These are phyloP conservation scores for Salix brachista DNA, from an alignment of 345 rosid species.

Conservation along the genomic window DNA sequence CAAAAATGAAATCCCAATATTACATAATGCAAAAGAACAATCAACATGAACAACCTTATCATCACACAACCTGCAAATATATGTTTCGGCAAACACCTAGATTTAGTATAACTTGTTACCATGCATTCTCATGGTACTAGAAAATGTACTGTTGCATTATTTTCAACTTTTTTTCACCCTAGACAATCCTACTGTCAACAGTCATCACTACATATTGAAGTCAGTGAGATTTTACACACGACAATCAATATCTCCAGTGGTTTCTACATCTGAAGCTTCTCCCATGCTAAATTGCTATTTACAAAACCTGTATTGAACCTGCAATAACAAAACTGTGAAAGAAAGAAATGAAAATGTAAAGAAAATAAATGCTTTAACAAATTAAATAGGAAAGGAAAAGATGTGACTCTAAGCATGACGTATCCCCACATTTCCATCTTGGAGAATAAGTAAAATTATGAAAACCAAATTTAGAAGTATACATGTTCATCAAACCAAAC, in stretches of 20 bases:
- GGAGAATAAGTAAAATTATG: not conserved
- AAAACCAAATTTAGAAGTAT: not conserved
- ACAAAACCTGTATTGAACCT: constrained; percentile 24
- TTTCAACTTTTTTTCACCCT: not conserved
- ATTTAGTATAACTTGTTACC: not conserved
- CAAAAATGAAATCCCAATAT: not conserved
- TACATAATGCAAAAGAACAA: not conserved
- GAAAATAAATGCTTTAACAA: not conserved
- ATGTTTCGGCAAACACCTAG: not conserved
- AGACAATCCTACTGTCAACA: constrained; percentile 14
- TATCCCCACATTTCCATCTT: not conserved
- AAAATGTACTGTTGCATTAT: not conserved
- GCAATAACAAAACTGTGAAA: constrained; percentile 5
- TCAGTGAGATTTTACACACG: constrained; percentile 18
- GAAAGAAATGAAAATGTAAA: not conserved
- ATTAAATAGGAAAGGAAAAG: not conserved
- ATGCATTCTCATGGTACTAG: not conserved
- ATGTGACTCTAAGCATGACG: not conserved
- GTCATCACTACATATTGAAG: constrained; percentile 5
- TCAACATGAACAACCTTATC: not conserved
- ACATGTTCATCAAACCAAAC: not conserved
- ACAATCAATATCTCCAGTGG: constrained; percentile 10
- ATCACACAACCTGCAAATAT: not conserved
- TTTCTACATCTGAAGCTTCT: constrained; percentile 5
- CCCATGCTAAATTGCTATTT: constrained; percentile 22